A percentile compares a stretch with the other conserved stretches of the same genome.
These are phyloP conservation scores for Talaromyces marneffei DNA, from an alignment of 2,329 filamentous ascomycete species.

Conservation along the genomic window DNA sequence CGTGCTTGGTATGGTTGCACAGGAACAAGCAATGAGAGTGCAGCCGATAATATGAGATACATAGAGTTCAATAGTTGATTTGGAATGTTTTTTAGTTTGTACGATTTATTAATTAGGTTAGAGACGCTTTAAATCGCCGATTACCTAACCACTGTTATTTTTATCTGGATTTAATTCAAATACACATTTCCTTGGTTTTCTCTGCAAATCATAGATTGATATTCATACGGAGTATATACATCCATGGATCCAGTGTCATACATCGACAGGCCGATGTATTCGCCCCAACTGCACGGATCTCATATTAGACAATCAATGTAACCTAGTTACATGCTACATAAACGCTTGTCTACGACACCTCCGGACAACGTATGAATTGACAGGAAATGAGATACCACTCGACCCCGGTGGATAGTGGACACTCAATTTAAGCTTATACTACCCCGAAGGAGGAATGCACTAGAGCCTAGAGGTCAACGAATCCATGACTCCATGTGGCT, in stretches of 20 bases:
- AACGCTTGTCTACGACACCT: background rate
- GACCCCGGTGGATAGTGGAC: background rate
- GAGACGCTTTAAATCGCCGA: background rate
- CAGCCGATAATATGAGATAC: background rate
- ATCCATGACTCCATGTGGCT: background rate
- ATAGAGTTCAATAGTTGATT: background rate
- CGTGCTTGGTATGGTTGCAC: background rate
- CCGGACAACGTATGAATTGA: background rate
- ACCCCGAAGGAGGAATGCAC: background rate
- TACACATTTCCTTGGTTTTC: background rate
- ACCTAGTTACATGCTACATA: background rate
- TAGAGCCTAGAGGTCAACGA: background rate
- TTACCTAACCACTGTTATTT: background rate
- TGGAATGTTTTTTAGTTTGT: background rate
- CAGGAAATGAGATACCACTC: background rate
- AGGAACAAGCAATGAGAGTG: background rate
- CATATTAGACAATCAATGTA: background rate
- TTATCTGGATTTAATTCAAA: background rate
- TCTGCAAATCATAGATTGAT: background rate
- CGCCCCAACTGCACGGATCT: background rate
- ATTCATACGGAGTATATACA: no score
- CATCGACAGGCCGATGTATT: background rate
- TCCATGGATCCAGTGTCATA: background rate
- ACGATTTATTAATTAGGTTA: background rate
- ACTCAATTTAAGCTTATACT: background rate